Evolutionary conservation across 805 yeast species (phyloP), one percentile per base, ranked within the genome.

Genomic region (Saturnispora silvae): DNA sequence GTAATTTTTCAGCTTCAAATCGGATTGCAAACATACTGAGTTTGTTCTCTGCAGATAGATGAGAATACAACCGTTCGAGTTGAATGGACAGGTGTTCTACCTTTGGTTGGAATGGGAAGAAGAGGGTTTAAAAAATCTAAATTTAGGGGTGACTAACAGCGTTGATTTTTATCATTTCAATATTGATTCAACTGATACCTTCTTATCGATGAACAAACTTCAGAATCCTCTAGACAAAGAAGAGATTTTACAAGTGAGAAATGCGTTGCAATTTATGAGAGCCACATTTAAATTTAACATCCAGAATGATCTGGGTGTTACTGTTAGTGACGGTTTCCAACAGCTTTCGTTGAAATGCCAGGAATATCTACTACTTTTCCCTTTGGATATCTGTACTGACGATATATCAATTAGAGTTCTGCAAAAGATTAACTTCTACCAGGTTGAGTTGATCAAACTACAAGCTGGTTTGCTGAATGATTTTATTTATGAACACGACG

Each of bases 1-100:
- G n/a, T n/a, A n/a, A n/a, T n/a, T n/a, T n/a, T n/a, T n/a, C n/a
- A n/a, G n/a, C n/a, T n/a, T n/a, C n/a, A n/a, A n/a, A 33, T 33
- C 34, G 19, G 26, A 25, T 36, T 36, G 17, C 39, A 36, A 18
- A 9, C 22, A 13, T 20, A n/a, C n/a, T n/a, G n/a, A n/a, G n/a
- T n/a, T n/a, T n/a, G n/a, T n/a, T n/a, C n/a, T n/a, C n/a, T n/a
- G n/a, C n/a, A n/a, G n/a, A n/a, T n/a, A n/a, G n/a, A n/a, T n/a
- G n/a, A n/a, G n/a, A n/a, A n/a, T n/a, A n/a, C n/a, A n/a, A n/a
- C n/a, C n/a, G n/a, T n/a, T n/a, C n/a, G n/a, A n/a, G n/a, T n/a
- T n/a, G n/a, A n/a, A n/a, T n/a, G n/a, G n/a, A n/a, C n/a, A n/a
- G n/a, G n/a, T n/a, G n/a, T n/a, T n/a, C n/a, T n/a, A n/a, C n/a